phyloP scores from a whole-genome alignment of 257 asterid species.

The Gardenia jasminoides region DNA sequence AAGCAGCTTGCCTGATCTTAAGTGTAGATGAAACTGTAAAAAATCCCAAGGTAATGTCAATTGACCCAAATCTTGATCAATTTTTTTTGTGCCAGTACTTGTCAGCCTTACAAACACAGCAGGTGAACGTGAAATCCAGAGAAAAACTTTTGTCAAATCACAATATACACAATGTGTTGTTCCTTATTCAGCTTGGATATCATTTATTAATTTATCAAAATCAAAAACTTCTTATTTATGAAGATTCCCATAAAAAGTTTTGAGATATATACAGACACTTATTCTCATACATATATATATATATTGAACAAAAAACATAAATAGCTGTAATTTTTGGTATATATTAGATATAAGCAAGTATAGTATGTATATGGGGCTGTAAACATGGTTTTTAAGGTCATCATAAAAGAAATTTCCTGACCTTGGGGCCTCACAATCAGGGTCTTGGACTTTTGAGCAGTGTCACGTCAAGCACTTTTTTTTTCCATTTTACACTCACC shows the following conservation, averaged over 20 bases:
- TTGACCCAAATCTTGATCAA: not conserved
- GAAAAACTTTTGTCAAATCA: not conserved
- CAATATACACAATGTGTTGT: not conserved
- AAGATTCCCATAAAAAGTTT: not conserved
- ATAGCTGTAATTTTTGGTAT: not conserved
- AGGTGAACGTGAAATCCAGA: not conserved
- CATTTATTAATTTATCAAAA: not conserved
- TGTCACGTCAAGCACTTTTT: not conserved
- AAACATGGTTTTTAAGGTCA: not conserved
- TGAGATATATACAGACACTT: not conserved
- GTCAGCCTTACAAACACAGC: not conserved
- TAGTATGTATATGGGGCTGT: not conserved
- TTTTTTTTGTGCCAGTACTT: not conserved
- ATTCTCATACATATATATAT: no score
- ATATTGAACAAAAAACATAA: no score
- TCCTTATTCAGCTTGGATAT: not conserved
- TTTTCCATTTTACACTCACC: not conserved
- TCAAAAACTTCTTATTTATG: not conserved
- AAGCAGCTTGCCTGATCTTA: conserved; percentile 83
- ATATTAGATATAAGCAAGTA: not conserved
- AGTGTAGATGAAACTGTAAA: conserved; percentile 88
- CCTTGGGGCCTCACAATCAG: not conserved
- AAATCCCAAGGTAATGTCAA: conserved; percentile 68
- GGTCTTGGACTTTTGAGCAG: not conserved
- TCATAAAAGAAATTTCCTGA: no score